Conservation (phyloP, 805 yeast genomes). For the Debaryomyces maramus region DNA sequence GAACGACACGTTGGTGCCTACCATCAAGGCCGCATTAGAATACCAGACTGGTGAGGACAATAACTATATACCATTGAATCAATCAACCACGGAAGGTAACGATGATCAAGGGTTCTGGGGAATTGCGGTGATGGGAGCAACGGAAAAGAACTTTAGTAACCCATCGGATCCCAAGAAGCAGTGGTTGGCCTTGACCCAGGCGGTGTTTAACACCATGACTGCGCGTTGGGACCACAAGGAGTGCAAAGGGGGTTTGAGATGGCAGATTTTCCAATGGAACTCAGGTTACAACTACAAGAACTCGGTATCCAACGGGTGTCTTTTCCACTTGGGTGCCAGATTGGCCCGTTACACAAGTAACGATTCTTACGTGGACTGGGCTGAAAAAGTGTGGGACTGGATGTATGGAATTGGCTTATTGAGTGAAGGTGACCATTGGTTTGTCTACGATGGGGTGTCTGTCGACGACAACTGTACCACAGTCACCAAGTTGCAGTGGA, state of each 20-base stretch:
- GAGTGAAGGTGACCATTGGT: conserved; percentile 42
- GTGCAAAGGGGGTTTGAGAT: conserved; percentile 46
- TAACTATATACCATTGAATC: conserved; percentile 85
- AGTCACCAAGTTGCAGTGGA: conserved; percentile 68
- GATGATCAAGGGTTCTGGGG: conserved; percentile 99
- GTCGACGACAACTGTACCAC: conserved; percentile 58
- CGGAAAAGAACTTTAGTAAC: conserved; percentile 80
- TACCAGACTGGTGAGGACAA: conserved; percentile 66
- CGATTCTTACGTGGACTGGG: conserved; percentile 40
- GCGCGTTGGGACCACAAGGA: conserved; percentile 41
- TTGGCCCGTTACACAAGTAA: conserved; percentile 44
- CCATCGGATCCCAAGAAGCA: conserved; percentile 33
- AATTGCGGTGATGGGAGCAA: conserved; percentile 86
- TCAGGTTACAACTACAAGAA: conserved; percentile 47
- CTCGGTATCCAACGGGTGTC: conserved; percentile 45
- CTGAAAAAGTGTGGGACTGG: conserved; percentile 47
- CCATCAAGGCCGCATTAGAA: conserved; percentile 60
- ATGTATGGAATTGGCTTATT: conserved; percentile 45
- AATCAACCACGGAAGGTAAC: conserved; percentile 91
- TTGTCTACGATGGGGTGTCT: conserved; percentile 75
- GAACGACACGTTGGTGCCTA: conserved; percentile 62
- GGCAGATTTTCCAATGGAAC: conserved; percentile 52
- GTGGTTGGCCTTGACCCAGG: conserved; percentile 44
- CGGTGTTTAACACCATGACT: conserved; percentile 46
- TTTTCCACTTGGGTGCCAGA: conserved; percentile 46